A percentile compares a stretch with the other conserved stretches of the same genome.
Evolutionary conservation across 2,329 filamentous ascomycete species (phyloP).

Genomic region (Colletotrichum orbiculare): DNA sequence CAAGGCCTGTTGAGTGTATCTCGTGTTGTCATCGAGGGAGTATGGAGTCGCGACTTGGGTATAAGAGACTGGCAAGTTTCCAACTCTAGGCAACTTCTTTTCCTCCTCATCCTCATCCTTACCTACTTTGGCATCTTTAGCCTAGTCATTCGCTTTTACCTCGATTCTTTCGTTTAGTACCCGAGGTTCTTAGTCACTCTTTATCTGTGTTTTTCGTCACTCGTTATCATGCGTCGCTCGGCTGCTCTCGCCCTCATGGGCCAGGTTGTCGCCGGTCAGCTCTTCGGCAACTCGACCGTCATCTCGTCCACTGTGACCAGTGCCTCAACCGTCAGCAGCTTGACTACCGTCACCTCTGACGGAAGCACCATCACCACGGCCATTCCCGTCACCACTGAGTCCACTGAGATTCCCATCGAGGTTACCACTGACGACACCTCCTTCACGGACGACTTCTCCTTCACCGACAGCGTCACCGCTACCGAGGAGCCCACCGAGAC

Average conservation of each 20-base stretch:
- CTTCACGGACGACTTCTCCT: background rate
- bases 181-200: constrained; percentile 32
- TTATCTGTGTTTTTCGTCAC: constrained; percentile 31
- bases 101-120: constrained; percentile 32
- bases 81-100: constrained; percentile 2
- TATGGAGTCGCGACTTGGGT: background rate
- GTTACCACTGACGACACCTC: background rate
- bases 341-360: background rate
- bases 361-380: background rate
- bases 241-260: constrained; percentile 20
- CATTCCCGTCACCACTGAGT: background rate
- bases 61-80: constrained; percentile 25
- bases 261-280: constrained; percentile 16
- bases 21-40: too few species aligned
- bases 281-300: constrained; percentile 15
- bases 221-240: constrained; percentile 26
- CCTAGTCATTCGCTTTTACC: constrained; percentile 23
- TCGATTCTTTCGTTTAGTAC: constrained; percentile 35
- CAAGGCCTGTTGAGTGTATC: too few species aligned
- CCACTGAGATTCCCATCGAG: background rate
- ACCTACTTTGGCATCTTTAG: constrained; percentile 32
- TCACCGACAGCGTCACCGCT: background rate
- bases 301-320: constrained; percentile 2
- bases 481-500: background rate
- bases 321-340: background rate